A percentile compares a stretch with the other conserved stretches of the same genome.
These are phyloP conservation scores for Evansstolkia leycettana DNA, from an alignment of 495 filamentous ascomycete genomes.

Conservation along the genomic window DNA sequence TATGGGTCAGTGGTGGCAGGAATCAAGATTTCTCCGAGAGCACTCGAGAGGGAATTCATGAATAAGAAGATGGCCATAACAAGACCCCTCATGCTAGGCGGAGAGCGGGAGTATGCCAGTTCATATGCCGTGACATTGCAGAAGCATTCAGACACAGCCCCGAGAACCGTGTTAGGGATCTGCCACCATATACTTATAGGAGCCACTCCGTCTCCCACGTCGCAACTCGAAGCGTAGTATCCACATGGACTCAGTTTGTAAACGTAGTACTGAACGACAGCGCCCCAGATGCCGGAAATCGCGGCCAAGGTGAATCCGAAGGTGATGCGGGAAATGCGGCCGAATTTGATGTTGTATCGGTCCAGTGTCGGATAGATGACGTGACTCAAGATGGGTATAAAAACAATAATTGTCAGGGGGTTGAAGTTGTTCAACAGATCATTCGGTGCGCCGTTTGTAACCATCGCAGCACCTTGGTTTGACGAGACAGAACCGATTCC, in stretches of 20 bases:
- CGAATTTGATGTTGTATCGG: constrained; percentile 41
- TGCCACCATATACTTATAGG: constrained; percentile 41
- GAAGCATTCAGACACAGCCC: constrained; percentile 47
- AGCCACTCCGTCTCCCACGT: constrained; percentile 7
- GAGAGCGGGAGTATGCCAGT: constrained; percentile 59
- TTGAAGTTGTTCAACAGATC: constrained; percentile 57
- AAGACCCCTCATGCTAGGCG: constrained; percentile 52
- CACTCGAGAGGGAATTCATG: constrained; percentile 28
- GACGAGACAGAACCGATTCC: constrained; percentile 7
- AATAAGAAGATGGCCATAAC: constrained; percentile 42
- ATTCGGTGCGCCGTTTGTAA: constrained; percentile 49
- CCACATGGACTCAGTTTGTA: constrained; percentile 42
- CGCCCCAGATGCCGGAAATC: constrained; percentile 42
- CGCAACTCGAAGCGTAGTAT: constrained; percentile 22
- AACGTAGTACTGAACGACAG: constrained; percentile 46
- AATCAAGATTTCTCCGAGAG: constrained; percentile 47
- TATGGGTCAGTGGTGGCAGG: constrained; percentile 44
- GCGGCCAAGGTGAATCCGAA: constrained; percentile 42
- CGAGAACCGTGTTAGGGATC: constrained; percentile 42
- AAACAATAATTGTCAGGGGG: constrained; percentile 52
- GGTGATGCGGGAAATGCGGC: constrained; percentile 53
- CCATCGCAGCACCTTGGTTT: constrained; percentile 49
- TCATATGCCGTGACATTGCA: constrained; percentile 42
- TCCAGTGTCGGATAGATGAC: constrained; percentile 49
- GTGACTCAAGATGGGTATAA: constrained; percentile 52